Percentiles rank a stretch among this genome's conserved stretches.
phyloP scores from a whole-genome alignment of 371 early-diverging fungal genomes.

The Mortierella sp. region DNA sequence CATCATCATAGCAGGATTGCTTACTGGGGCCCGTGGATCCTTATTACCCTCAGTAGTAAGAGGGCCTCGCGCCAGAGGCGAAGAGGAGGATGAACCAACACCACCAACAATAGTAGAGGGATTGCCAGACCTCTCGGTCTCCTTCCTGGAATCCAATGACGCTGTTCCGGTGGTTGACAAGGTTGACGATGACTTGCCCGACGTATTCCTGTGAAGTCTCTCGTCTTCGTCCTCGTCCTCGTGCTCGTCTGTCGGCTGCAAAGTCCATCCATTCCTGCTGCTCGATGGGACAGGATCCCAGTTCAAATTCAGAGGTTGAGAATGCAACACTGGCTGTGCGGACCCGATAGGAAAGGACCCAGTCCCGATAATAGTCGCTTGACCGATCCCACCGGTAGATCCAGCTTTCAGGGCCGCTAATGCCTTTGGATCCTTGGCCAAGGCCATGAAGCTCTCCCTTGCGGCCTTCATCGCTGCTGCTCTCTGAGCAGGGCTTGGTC shows the following conservation, averaged over 20 bases:
- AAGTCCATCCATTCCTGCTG: neutral
- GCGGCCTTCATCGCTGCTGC: constrained; percentile 36
- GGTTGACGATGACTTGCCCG: constrained; percentile 33
- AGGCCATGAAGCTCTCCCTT: constrained; percentile 29
- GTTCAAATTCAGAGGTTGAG: constrained; percentile 26
- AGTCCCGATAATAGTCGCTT: constrained; percentile 55
- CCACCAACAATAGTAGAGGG: constrained; percentile 43
- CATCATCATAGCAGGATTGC: constrained; percentile 11
- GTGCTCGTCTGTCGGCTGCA: too few relatives aligned
- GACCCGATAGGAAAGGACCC: constrained; percentile 55
- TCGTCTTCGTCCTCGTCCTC: constrained; percentile 19
- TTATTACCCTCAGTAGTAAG: constrained; percentile 7
- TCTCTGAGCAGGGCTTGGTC: constrained; percentile 40
- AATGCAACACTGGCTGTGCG: constrained; percentile 46
- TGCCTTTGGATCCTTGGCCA: constrained; percentile 34
- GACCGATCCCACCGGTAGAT: constrained; percentile 47
- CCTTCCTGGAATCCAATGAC: constrained; percentile 26
- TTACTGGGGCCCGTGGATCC: neutral
- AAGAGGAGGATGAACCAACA: constrained; percentile 42
- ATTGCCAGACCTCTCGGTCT: constrained; percentile 43
- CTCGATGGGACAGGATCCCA: constrained; percentile 7
- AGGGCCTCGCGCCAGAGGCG: constrained; percentile 21
- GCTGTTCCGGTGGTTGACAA: constrained; percentile 31
- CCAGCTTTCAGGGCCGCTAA: constrained; percentile 27
- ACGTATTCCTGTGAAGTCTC: constrained; percentile 42